Conservation (phyloP, 306 rosid species). For the Morella rubra region DNA sequence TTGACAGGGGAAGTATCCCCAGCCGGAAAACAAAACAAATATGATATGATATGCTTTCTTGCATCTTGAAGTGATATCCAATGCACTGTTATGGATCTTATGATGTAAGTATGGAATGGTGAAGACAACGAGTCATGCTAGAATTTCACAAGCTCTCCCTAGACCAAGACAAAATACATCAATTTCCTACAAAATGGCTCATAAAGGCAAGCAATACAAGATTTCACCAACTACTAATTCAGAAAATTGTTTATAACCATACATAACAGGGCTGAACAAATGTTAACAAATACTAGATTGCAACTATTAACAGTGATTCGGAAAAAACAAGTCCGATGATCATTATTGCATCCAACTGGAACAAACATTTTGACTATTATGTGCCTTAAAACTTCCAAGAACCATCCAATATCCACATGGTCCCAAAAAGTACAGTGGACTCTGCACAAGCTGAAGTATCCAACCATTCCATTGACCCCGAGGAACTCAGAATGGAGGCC, state of each 20-base stretch:
- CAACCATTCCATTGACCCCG: slow-evolving; percentile 19
- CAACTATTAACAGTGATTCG: slow-evolving; percentile 1
- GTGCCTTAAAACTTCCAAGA: slow-evolving; percentile 37
- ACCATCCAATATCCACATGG: slow-evolving; percentile 42
- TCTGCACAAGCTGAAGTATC: slow-evolving; percentile 33
- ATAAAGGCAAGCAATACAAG: neutral
- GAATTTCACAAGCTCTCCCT: neutral
- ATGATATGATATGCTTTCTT: neutral
- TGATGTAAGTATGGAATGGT: neutral
- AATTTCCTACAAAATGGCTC: neutral
- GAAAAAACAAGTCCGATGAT: slow-evolving; percentile 26
- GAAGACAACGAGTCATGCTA: neutral
- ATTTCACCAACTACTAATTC: too few species aligned
- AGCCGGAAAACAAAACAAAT: neutral
- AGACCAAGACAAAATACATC: neutral
- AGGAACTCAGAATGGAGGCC: slow-evolving; percentile 45
- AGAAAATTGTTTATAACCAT: too few species aligned
- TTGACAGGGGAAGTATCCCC: neutral
- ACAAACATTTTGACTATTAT: slow-evolving; percentile 25
- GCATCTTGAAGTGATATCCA: neutral
- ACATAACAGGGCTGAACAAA: too few species aligned
- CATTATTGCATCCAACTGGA: slow-evolving; percentile 33
- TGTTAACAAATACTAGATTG: neutral
- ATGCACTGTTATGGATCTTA: neutral
- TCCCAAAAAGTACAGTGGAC: slow-evolving; percentile 39